phyloP scores from a whole-genome alignment of 305 asterid species.

The Salvia sclarea region DNA sequence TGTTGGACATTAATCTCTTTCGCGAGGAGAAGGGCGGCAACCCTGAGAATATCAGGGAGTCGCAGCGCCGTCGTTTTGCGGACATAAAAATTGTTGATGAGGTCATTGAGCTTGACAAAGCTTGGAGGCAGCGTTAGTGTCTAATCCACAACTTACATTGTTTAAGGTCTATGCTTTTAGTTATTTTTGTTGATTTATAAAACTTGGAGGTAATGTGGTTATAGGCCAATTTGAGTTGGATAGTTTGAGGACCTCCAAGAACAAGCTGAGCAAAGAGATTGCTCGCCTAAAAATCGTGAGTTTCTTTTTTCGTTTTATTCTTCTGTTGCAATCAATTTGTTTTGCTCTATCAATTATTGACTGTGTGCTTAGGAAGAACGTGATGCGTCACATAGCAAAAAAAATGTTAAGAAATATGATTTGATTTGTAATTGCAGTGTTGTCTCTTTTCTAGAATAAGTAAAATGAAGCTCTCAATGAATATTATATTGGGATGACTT shows the following conservation, averaged over 20 bases:
- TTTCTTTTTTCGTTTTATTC: background rate
- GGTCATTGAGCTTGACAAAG: constrained; percentile 68
- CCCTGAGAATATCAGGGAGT: constrained; percentile 78
- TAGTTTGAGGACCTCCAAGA: constrained; percentile 63
- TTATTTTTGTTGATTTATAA: background rate
- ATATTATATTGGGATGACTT: background rate
- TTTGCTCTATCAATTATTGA: background rate
- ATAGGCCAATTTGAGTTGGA: constrained; percentile 85
- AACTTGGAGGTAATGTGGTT: constrained; percentile 32
- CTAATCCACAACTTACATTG: background rate
- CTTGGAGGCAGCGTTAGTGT: constrained; percentile 71
- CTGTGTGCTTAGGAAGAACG: background rate
- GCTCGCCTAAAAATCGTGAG: constrained; percentile 72
- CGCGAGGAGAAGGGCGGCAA: constrained; percentile 82
- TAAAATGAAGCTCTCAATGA: background rate
- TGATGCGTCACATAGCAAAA: background rate
- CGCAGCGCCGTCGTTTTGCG: constrained; percentile 82
- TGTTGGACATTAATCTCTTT: constrained; percentile 86
- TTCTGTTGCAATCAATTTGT: background rate
- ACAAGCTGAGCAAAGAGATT: constrained; percentile 69
- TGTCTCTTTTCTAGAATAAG: background rate
- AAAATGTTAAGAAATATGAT: background rate
- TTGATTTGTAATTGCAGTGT: background rate
- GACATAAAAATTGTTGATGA: constrained; percentile 63
- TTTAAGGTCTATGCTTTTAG: background rate